Percentiles rank a stretch among this genome's conserved stretches.
These are phyloP conservation scores for Naganishia onofrii DNA, from an alignment of 768 basidiomycete species.

Conservation along the genomic window DNA sequence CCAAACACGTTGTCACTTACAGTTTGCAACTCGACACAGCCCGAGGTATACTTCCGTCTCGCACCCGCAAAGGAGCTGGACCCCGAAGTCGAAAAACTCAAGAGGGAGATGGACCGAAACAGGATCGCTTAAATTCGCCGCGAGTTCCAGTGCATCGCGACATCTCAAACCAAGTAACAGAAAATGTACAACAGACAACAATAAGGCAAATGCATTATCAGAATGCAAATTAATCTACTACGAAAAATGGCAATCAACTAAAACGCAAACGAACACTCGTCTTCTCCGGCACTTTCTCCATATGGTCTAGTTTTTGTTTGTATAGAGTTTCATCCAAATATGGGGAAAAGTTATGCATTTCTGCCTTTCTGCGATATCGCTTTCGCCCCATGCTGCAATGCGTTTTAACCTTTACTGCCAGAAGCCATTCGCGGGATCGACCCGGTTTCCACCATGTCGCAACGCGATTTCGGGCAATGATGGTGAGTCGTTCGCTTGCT, in stretches of 20 bases:
- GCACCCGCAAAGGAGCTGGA: conserved; percentile 19
- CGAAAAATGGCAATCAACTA: conserved; percentile 9
- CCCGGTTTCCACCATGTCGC: background rate
- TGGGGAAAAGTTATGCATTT: background rate
- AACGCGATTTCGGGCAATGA: background rate
- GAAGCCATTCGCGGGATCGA: background rate
- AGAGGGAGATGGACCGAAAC: conserved; percentile 19
- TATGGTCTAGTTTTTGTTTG: background rate
- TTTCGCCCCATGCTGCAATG: background rate
- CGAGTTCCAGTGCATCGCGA: background rate
- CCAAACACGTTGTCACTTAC: background rate
- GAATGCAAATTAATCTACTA: background rate
- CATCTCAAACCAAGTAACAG: background rate
- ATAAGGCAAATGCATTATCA: background rate
- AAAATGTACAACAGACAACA: conserved; percentile 1
- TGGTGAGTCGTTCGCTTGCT: background rate
- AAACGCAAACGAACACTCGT: conserved; percentile 14
- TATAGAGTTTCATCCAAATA: conserved; percentile 1
- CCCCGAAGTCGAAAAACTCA: conserved; percentile 25
- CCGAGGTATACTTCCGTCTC: conserved; percentile 36
- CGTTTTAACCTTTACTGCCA: background rate
- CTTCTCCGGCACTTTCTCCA: background rate
- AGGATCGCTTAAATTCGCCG: conserved; percentile 1
- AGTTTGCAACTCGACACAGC: background rate
- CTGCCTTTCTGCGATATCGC: background rate